Base-by-base conservation (phyloP, 2,329 filamentous ascomycete species). In the Colletotrichum sp. region DNA sequence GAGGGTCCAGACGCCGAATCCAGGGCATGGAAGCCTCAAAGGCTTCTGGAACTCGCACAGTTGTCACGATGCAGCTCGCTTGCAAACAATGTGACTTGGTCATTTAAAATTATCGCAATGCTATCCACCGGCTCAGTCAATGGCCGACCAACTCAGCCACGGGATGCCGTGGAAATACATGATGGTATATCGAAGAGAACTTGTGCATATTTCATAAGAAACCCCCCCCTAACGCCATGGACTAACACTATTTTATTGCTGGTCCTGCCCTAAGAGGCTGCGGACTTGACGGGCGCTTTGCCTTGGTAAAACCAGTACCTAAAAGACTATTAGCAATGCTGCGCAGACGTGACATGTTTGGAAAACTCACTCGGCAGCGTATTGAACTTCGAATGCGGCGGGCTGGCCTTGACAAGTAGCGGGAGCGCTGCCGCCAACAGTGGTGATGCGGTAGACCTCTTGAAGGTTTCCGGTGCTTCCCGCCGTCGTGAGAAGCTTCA, bases 381-480 rank as follows among this genome's bases (percentile, higher is more conserved):
- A 98, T 81, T 96, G 89, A 16, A 98, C 91, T 77, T 93, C 87
- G 79, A 98, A 96, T 1, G 85, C 81, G 13, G 89, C 87, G 0
- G 88, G 83, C 88, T 92, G 89, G 13, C 92, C 94, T 39, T 90
- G 83, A 83, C 96, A 99, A 0, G 92, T 94, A 30, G 90, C 87
- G 0, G 96, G 96, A 3, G 95, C 86, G 63, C 90, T 91, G 13
- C 96, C 96, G 30, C 96, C 96, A 1, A 94, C 95, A 13, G 96
- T 99, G 80, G 95, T 90, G 60, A 98, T 86, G 15, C 96, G 91
- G 86, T 96, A 99, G 28, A 98, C 93, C 83, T 95, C 92, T 83
- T 93, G 91, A 79, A 95, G 91, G 60, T 88, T 86, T 4, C 91
- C 91, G 2, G 91, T 93, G n/a, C 90, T 90, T 34, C 88, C 90